Evolutionary conservation across 1,139 yeast species (phyloP).

Genomic region (Saccharomyces hybrid): DNA sequence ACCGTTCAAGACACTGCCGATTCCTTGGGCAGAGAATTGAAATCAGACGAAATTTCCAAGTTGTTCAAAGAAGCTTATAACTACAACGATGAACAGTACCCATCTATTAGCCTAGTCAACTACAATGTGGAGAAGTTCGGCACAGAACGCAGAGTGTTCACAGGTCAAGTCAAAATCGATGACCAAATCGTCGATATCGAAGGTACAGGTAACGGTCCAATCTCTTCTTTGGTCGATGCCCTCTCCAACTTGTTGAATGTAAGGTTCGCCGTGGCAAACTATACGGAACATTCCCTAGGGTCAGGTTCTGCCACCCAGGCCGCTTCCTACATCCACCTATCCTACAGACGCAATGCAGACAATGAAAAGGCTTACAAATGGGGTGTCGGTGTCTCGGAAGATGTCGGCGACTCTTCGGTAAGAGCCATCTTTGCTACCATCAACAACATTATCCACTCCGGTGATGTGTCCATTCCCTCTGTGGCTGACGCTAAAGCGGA

Average conservation of each 20-base stretch:
- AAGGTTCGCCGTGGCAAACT: conserved; percentile 66
- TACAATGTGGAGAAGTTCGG: conserved; percentile 39
- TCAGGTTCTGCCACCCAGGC: conserved; percentile 80
- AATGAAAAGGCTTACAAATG: conserved; percentile 51
- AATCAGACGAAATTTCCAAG: conserved; percentile 64
- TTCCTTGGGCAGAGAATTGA: conserved; percentile 73
- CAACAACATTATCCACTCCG: conserved; percentile 39
- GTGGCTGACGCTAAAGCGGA: conserved; percentile 4
- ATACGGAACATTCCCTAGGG: conserved; percentile 91
- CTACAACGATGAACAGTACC: conserved; percentile 40
- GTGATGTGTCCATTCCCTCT: conserved; percentile 26
- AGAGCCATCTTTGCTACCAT: conserved; percentile 71
- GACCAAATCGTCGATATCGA: conserved; percentile 43
- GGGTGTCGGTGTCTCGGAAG: conserved; percentile 95
- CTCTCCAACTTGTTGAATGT: conserved; percentile 51
- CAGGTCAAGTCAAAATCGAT: conserved; percentile 42
- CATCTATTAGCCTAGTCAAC: conserved; percentile 40
- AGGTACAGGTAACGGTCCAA: conserved; percentile 93
- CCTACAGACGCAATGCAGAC: conserved; percentile 38
- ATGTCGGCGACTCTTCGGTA: conserved; percentile 86
- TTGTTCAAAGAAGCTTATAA: conserved; percentile 69
- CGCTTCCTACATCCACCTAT: conserved; percentile 75
- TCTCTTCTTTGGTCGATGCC: conserved; percentile 83
- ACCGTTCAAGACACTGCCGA: conserved; percentile 82
- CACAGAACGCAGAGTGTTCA: conserved; percentile 41